These are phyloP conservation scores for Hamamelis virginiana DNA, from an alignment of 164 flowering plant species.

Conservation along the genomic window DNA sequence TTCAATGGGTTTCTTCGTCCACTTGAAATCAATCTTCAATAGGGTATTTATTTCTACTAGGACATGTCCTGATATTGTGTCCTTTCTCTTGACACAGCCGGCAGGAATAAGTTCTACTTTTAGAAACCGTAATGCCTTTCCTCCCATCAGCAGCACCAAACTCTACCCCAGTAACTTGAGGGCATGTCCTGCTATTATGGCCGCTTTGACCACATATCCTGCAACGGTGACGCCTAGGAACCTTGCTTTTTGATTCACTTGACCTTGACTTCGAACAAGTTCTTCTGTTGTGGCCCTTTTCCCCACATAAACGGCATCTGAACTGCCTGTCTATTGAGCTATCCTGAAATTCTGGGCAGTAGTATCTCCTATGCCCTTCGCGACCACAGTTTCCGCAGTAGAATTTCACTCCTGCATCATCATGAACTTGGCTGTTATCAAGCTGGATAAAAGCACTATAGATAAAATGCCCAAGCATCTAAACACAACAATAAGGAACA, in stretches of 20 bases:
- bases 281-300: constrained; percentile 79
- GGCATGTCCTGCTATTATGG: constrained; percentile 56
- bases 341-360: constrained; percentile 68
- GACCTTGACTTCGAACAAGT: constrained; percentile 50
- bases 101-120: constrained; percentile 34
- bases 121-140: background rate
- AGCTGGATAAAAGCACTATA: background rate
- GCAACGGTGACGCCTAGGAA: constrained; percentile 29
- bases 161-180: constrained; percentile 14
- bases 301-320: constrained; percentile 70
- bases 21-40: background rate
- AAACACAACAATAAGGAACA: too few species aligned
- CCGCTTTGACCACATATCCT: constrained; percentile 39
- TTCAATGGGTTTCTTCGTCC: background rate
- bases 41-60: constrained; percentile 18
- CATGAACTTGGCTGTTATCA: background rate
- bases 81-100: constrained; percentile 40
- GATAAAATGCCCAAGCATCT: too few species aligned
- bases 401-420: constrained; percentile 60
- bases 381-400: constrained; percentile 75
- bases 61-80: constrained; percentile 62
- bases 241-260: constrained; percentile 19
- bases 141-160: background rate
- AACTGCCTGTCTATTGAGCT: constrained; percentile 34
- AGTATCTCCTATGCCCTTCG: constrained; percentile 80